These are phyloP conservation scores for Quercus agrifolia DNA, from an alignment of 306 rosid species.

Conservation along the genomic window DNA sequence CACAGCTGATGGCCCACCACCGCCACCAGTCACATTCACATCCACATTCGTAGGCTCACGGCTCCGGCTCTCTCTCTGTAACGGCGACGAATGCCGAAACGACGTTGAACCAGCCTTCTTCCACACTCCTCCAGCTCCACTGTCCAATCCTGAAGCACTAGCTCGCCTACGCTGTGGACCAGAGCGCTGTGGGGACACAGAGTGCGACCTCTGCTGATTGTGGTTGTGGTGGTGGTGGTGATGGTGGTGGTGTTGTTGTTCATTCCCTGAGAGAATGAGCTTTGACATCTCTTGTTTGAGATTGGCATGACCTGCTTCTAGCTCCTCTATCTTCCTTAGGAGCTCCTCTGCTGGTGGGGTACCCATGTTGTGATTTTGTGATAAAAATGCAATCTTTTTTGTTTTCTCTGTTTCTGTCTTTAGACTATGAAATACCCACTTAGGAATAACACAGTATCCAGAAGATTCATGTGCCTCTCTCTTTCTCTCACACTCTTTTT, in stretches of 20 bases:
- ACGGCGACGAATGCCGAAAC: slow-evolving; percentile 79
- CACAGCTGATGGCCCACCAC: slow-evolving; percentile 56
- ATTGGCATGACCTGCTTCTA: slow-evolving; percentile 84
- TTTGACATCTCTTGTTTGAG: slow-evolving; percentile 81
- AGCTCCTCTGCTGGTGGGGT: slow-evolving; percentile 69
- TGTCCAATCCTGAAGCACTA: slow-evolving; percentile 26
- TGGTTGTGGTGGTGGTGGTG: slow-evolving; percentile 51
- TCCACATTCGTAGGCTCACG: slow-evolving; percentile 35
- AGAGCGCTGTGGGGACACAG: slow-evolving; percentile 89
- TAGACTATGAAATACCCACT: not conserved
- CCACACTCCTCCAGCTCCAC: slow-evolving; percentile 32
- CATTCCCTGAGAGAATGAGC: slow-evolving; percentile 45
- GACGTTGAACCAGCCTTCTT: slow-evolving; percentile 52
- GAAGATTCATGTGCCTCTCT: not conserved
- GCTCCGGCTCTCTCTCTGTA: slow-evolving; percentile 79
- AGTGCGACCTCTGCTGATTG: slow-evolving; percentile 61
- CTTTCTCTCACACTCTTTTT: not conserved
- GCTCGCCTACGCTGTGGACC: slow-evolving; percentile 23
- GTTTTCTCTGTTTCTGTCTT: not conserved
- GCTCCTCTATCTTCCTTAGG: slow-evolving; percentile 75
- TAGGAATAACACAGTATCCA: not conserved
- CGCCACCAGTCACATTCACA: slow-evolving; percentile 6
- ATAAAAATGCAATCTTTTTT: too few relatives aligned
- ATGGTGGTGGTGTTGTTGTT: slow-evolving; percentile 4
- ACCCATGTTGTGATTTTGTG: slow-evolving; percentile 38